Percentiles rank a stretch among this genome's conserved stretches.
Evolutionary conservation across 257 asterid genomes (phyloP).

Genomic region (Coffea eugenioides): DNA sequence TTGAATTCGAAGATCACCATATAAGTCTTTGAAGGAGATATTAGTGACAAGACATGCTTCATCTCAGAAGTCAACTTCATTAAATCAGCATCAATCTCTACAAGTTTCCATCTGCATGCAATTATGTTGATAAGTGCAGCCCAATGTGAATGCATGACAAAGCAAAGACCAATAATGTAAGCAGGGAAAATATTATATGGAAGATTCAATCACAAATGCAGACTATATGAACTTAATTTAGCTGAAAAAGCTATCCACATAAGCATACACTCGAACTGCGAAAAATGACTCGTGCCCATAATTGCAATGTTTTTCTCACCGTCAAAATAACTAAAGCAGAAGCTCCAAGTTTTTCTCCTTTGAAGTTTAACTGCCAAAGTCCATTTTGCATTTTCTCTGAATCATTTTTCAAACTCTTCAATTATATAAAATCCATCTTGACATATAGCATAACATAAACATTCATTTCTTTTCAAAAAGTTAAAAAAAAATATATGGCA

Average conservation of each 20-base stretch:
- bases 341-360: background rate
- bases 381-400: background rate
- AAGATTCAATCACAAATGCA: background rate
- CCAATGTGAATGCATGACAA: background rate
- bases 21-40: constrained; percentile 87
- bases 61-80: constrained; percentile 61
- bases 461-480: background rate
- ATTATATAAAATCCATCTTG: background rate
- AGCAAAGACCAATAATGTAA: background rate
- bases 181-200: background rate
- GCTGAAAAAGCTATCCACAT: background rate
- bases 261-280: background rate
- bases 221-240: background rate
- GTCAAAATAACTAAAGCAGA: background rate
- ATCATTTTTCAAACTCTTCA: background rate
- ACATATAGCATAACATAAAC: background rate
- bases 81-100: constrained; percentile 89
- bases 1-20: constrained; percentile 55
- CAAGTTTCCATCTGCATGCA: constrained; percentile 86
- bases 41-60: constrained; percentile 79
- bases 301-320: background rate
- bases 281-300: background rate
- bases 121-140: constrained; percentile 2
- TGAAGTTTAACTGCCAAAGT: background rate
- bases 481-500: background rate